phyloP scores from a whole-genome alignment of 2,329 filamentous ascomycete genomes.

The Sphaerostilbella broomeana region DNA sequence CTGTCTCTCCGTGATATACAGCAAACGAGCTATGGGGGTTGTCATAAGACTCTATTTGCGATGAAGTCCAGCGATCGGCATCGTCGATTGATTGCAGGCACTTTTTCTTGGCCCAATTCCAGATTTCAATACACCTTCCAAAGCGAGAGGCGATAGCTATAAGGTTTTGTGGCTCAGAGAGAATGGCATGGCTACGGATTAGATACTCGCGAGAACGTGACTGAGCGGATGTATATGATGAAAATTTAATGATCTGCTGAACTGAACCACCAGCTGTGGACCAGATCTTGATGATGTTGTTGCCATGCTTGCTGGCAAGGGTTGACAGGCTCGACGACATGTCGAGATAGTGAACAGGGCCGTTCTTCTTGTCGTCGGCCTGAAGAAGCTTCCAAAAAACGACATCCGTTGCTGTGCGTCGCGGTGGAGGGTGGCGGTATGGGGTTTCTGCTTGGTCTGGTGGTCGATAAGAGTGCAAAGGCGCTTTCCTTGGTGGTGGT shows the following conservation, averaged over 20 bases:
- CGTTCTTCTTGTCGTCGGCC: conserved; percentile 25
- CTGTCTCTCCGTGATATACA: conserved; percentile 27
- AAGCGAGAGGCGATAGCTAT: conserved; percentile 34
- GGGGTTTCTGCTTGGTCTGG: conserved; percentile 2
- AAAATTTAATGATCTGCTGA: conserved; percentile 39
- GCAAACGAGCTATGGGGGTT: conserved; percentile 28
- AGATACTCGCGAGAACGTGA: conserved; percentile 35
- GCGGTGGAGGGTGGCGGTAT: conserved; percentile 2
- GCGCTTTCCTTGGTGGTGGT: conserved; percentile 8
- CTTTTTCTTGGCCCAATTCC: conserved; percentile 34
- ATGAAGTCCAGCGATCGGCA: conserved; percentile 33
- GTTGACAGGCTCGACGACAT: conserved; percentile 27
- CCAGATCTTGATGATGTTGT: conserved; percentile 89
- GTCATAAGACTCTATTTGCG: conserved; percentile 30
- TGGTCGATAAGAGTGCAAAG: conserved; percentile 3
- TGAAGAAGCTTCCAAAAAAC: conserved; percentile 19
- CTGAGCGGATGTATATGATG: conserved; percentile 33
- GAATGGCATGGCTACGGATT: conserved; percentile 36
- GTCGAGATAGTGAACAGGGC: conserved; percentile 30
- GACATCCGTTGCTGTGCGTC: conserved; percentile 12
- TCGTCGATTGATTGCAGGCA: conserved; percentile 32
- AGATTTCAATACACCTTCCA: conserved; percentile 33
- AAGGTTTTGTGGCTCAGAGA: conserved; percentile 33
- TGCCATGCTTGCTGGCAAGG: conserved; percentile 31
- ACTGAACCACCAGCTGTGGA: conserved; percentile 74